Conservation (phyloP, 495 filamentous ascomycete species). For the Aspergillus haitiensis region DNA sequence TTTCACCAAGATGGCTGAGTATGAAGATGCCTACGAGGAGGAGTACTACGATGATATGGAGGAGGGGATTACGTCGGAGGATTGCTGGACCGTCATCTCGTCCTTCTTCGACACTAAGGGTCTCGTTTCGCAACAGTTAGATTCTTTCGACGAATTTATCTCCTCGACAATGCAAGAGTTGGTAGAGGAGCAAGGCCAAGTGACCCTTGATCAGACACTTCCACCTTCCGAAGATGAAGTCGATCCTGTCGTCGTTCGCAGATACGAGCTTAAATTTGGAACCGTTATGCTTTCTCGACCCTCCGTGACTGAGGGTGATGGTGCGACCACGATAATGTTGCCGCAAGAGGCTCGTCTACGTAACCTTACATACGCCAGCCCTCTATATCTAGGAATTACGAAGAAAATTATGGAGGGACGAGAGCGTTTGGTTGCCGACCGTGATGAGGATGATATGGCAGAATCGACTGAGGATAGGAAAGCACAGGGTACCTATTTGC, state of each 20-base stretch:
- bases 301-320: slow-evolving; percentile 88
- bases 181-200: slow-evolving; percentile 80
- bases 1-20: slow-evolving; percentile 51
- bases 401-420: slow-evolving; percentile 78
- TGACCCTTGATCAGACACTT: slow-evolving; percentile 85
- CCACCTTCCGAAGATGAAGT: slow-evolving; percentile 66
- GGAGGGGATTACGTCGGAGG: slow-evolving; percentile 73
- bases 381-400: slow-evolving; percentile 81
- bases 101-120: slow-evolving; percentile 95
- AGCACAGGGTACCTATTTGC: slow-evolving; percentile 45
- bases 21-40: slow-evolving; percentile 53
- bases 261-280: slow-evolving; percentile 93
- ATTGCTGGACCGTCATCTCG: slow-evolving; percentile 96
- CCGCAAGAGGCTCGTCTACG: slow-evolving; percentile 92
- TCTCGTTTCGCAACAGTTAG: slow-evolving; percentile 94
- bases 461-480: slow-evolving; percentile 49
- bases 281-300: slow-evolving; percentile 79
- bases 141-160: slow-evolving; percentile 97
- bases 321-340: slow-evolving; percentile 73
- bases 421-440: slow-evolving; percentile 62
- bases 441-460: slow-evolving; percentile 49
- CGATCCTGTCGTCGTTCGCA: slow-evolving; percentile 73
- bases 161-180: slow-evolving; percentile 88
- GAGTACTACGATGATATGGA: slow-evolving; percentile 65
- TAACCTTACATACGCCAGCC: slow-evolving; percentile 91